Percentiles rank a stretch among this genome's conserved stretches.
phyloP scores from a whole-genome alignment of 306 rosid species.

The Amphicarpaea edgeworthii region DNA sequence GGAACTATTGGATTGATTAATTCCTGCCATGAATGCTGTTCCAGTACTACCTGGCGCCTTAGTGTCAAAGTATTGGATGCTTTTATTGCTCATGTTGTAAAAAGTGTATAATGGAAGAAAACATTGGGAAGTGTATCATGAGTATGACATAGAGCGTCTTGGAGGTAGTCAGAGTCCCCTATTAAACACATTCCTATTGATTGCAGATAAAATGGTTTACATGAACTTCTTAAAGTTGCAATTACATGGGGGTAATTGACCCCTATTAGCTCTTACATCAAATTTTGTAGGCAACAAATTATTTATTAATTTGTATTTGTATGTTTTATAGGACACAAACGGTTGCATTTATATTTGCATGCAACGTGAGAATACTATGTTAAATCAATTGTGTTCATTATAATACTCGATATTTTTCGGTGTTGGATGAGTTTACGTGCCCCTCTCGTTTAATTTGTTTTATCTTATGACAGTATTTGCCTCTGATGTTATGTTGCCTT shows the following conservation, averaged over 20 bases:
- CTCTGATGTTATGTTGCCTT: background rate
- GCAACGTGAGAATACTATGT: constrained; percentile 24
- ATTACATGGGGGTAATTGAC: constrained; percentile 17
- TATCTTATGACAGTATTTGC: background rate
- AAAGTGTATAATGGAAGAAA: constrained; percentile 18
- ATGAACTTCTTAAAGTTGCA: constrained; percentile 6
- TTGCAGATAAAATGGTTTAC: constrained; percentile 40
- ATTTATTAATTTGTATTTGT: constrained; percentile 40
- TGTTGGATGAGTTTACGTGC: constrained; percentile 16
- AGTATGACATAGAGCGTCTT: constrained; percentile 30
- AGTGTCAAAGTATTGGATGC: constrained; percentile 22
- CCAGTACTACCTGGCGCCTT: constrained; percentile 15
- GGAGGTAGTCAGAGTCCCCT: constrained; percentile 32
- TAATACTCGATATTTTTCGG: background rate
- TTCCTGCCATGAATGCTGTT: constrained; percentile 12
- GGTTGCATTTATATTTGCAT: constrained; percentile 24
- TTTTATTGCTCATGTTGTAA: constrained; percentile 20
- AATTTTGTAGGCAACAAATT: constrained; percentile 48
- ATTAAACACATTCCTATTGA: constrained; percentile 14
- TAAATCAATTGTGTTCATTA: background rate
- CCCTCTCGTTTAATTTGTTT: background rate
- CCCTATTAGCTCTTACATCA: constrained; percentile 44
- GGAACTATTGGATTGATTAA: constrained; percentile 25
- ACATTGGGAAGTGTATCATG: constrained; percentile 20
- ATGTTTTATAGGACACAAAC: constrained; percentile 26